Evolutionary conservation across 1,284 basidiomycete species (phyloP), one percentile per base, ranked within the genome.

Genomic region (Marasmius tenuissimus): DNA sequence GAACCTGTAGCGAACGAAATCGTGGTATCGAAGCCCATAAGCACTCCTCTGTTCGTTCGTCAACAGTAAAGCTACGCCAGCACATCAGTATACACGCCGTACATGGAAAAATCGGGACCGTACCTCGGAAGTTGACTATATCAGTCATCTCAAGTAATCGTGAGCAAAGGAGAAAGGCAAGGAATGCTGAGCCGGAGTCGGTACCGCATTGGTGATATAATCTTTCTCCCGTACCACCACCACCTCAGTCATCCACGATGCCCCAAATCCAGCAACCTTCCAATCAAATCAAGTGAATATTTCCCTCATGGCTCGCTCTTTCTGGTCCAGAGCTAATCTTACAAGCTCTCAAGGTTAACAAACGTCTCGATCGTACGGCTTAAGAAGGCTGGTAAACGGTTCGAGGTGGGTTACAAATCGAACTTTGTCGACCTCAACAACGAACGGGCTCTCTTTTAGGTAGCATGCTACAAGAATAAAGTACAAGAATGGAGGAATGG

Each of bases 391-490:
- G 97, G 97, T 35, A 98, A 98, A 77, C 88, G 97, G 57, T 99
- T 98, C 75, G 97, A 99, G 52, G 66, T 62, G 49, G 51, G n/a
- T 49, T 34, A 18, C 20, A 18, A 18, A 4, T 40, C 4, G 34
- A n/a, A 27, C 39, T 45, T 16, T 27, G 34, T 57, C 33, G 38
- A 39, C 58, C n/a, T 49, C 45, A n/a, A 4, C 9, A 18, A 22
- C 27, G 52, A 11, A 62, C 7, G 22, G 51, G 63, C 45, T 47
- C 58, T 18, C 18, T 34, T 47, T 59, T 59, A 96, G 93, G 93
- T 99, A 68, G 97, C 97, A 53, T 98, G 96, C 76, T 98, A 98
- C 81, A 98, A 98, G 83, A 99, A 99, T 80, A 98, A 98, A 79
- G 97, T 98, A 20, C 92, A 96, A 68, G 96, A 98, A 76, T 99